Evolutionary conservation across 2,329 filamentous ascomycete genomes (phyloP).

Genomic region (Bertia moriformis): DNA sequence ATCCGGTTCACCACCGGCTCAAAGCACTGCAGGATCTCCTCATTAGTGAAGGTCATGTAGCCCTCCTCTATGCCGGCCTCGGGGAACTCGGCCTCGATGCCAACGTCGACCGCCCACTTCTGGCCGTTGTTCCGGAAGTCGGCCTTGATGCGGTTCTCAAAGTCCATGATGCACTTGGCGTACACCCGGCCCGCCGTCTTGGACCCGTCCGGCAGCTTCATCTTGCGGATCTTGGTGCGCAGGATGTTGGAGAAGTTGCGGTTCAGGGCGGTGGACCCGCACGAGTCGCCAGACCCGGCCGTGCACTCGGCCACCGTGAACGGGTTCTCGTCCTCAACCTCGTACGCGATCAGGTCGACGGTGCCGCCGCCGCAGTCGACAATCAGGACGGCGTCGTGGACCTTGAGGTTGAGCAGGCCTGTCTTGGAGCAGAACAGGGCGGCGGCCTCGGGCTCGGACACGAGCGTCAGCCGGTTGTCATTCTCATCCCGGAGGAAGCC

Average conservation of each 20-base stretch:
- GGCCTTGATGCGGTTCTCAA: slow-evolving; percentile 98
- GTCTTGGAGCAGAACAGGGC: slow-evolving; percentile 97
- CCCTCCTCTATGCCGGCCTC: slow-evolving; percentile 97
- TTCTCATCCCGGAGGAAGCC: slow-evolving; percentile 95
- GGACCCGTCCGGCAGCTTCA: slow-evolving; percentile 94
- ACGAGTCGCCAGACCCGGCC: slow-evolving; percentile 90
- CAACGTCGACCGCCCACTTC: slow-evolving; percentile 97
- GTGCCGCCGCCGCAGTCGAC: slow-evolving; percentile 97
- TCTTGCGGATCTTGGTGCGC: slow-evolving; percentile 93
- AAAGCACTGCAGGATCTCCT: slow-evolving; percentile 97
- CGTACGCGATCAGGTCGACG: slow-evolving; percentile 96
- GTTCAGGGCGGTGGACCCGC: slow-evolving; percentile 94
- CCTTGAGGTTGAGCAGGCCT: slow-evolving; percentile 84
- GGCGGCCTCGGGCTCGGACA: slow-evolving; percentile 92
- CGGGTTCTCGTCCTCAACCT: slow-evolving; percentile 92
- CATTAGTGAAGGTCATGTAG: slow-evolving; percentile 99
- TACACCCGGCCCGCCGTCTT: slow-evolving; percentile 97
- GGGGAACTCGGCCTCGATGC: slow-evolving; percentile 94
- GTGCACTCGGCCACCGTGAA: slow-evolving; percentile 97
- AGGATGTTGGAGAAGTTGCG: slow-evolving; percentile 97
- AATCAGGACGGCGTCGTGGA: slow-evolving; percentile 96
- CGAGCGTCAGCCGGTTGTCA: slow-evolving; percentile 84
- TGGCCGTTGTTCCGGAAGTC: slow-evolving; percentile 98
- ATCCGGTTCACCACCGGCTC: slow-evolving; percentile 97
- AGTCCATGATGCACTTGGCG: slow-evolving; percentile 99